Evolutionary conservation across 176 grass and related monocot species (phyloP).

Genomic region (Ensete glaucum): DNA sequence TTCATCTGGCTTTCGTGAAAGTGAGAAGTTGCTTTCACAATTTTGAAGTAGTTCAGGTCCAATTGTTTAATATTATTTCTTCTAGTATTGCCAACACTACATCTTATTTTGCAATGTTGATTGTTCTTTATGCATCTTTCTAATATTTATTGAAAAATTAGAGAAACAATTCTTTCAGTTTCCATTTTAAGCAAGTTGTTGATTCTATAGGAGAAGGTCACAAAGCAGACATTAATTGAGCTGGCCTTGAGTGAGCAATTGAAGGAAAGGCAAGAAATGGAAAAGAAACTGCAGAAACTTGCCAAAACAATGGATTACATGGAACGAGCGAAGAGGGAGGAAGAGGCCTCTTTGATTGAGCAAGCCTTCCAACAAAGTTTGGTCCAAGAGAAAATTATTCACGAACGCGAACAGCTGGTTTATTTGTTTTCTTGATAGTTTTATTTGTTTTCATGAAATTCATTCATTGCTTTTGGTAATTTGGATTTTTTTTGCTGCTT

Average conservation of each 20-base stretch:
- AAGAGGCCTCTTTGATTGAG: constrained; percentile 73
- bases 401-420: constrained; percentile 87
- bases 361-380: constrained; percentile 63
- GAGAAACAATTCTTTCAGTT: too few relatives aligned
- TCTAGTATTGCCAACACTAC: too few relatives aligned
- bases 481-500: constrained; percentile 22
- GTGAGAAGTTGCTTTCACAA: too few relatives aligned
- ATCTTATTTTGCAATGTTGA: too few relatives aligned
- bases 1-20: too few relatives aligned
- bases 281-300: constrained; percentile 63
- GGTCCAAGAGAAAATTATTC: constrained; percentile 61
- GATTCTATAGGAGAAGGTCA: constrained; percentile 30
- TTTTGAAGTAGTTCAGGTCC: too few relatives aligned
- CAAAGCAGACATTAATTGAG: constrained; percentile 62
- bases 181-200: not conserved
- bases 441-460: constrained; percentile 1
- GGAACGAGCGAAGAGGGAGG: constrained; percentile 78
- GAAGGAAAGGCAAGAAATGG: constrained; percentile 66
- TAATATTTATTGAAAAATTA: too few relatives aligned
- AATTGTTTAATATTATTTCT: too few relatives aligned
- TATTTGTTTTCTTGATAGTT: constrained; percentile 3
- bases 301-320: constrained; percentile 91
- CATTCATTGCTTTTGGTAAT: not conserved
- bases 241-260: constrained; percentile 38
- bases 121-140: too few relatives aligned